phyloP scores from a whole-genome alignment of 2,329 filamentous ascomycete species.

The Pseudogymnoascus sp. region DNA sequence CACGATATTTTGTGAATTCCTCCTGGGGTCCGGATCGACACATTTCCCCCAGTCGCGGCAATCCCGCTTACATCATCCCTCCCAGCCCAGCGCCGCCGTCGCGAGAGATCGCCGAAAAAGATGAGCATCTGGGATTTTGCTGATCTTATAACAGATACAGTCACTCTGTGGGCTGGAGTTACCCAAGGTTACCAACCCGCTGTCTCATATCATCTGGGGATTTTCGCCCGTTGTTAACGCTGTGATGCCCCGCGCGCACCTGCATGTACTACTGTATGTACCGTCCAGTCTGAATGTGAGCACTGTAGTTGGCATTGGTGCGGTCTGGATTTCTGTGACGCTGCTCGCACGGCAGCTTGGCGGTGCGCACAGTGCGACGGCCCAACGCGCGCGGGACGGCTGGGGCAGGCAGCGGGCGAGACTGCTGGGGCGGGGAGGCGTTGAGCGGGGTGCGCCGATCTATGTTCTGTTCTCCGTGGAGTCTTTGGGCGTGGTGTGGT shows the following conservation, averaged over 20 bases:
- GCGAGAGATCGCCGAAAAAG: neutral
- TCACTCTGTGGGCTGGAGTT: neutral
- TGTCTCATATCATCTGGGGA: neutral
- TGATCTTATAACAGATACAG: neutral
- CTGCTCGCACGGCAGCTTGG: neutral
- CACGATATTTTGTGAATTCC: neutral
- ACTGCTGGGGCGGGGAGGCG: neutral
- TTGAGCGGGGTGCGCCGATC: slow-evolving; percentile 2
- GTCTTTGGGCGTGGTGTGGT: neutral
- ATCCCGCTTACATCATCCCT: slow-evolving; percentile 3
- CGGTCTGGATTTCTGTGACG: neutral
- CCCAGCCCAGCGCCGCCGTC: neutral
- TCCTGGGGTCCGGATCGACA: neutral
- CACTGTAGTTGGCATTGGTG: neutral
- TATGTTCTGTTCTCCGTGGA: neutral
- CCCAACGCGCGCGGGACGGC: neutral
- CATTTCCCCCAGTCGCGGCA: neutral
- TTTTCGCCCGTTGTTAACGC: slow-evolving; percentile 3
- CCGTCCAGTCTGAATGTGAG: neutral
- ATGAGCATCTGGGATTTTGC: slow-evolving; percentile 1
- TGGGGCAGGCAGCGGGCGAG: neutral
- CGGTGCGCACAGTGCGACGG: neutral
- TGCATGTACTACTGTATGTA: neutral
- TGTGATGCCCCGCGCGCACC: neutral
- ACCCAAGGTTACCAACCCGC: neutral